Evolutionary conservation across 169 alveolate species (phyloP).

Genomic region (Plasmodium reichenowi): DNA sequence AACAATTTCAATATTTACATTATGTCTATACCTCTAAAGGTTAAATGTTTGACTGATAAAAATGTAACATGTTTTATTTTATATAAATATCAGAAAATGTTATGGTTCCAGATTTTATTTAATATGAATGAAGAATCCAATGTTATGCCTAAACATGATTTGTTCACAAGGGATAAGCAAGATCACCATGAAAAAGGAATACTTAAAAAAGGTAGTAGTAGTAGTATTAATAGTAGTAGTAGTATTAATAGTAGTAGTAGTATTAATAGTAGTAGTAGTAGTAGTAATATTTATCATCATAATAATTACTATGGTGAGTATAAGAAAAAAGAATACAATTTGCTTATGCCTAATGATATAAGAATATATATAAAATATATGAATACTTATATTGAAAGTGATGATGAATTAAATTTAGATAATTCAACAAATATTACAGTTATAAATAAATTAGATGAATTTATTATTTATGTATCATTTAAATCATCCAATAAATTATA

Average conservation of each 20-base stretch:
- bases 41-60: background rate
- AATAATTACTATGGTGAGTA: background rate
- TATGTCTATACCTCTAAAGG: slow-evolving; percentile 20
- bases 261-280: background rate
- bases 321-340: no score
- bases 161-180: no score
- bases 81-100: slow-evolving; percentile 36
- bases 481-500: slow-evolving; percentile 37
- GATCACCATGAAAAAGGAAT: no score
- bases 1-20: background rate
- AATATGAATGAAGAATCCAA: no score
- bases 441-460: slow-evolving; percentile 20
- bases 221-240: background rate
- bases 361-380: background rate
- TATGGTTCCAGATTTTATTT: slow-evolving; percentile 25
- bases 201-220: background rate
- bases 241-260: background rate
- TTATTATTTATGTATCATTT: slow-evolving; percentile 34
- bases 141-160: no score
- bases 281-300: background rate
- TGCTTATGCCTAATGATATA: background rate
- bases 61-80: slow-evolving; percentile 37
- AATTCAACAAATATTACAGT: slow-evolving; percentile 26
- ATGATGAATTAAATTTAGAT: slow-evolving; percentile 15
- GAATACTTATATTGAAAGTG: slow-evolving; percentile 19